phyloP scores from a whole-genome alignment of 2,329 filamentous ascomycete genomes.

The Coniochaeta sp. region DNA sequence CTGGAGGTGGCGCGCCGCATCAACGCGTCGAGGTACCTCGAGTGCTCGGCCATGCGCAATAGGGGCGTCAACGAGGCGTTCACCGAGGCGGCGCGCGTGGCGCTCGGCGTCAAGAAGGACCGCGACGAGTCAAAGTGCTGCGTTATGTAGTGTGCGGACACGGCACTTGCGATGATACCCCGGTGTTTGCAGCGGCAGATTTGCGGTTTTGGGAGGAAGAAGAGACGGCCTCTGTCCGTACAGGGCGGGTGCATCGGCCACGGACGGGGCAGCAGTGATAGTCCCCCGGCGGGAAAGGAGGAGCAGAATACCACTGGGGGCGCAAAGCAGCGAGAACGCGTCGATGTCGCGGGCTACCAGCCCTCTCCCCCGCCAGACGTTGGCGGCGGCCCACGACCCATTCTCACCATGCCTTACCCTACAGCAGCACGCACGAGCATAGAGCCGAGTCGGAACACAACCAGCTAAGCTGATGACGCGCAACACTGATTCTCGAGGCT shows the following conservation, averaged over 20 bases:
- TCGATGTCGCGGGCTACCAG: neutral
- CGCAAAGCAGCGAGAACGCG: neutral
- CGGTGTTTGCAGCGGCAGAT: neutral
- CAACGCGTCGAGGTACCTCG: constrained; percentile 87
- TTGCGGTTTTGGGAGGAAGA: neutral
- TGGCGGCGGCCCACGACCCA: neutral
- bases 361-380: neutral
- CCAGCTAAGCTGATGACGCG: neutral
- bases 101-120: constrained; percentile 64
- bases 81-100: constrained; percentile 92
- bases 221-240: neutral
- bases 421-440: neutral
- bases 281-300: neutral
- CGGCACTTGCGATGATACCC: constrained; percentile 1
- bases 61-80: constrained; percentile 97
- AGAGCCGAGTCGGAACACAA: neutral
- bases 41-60: constrained; percentile 98
- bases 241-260: neutral
- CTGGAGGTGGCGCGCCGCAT: constrained; percentile 87
- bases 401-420: neutral
- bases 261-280: neutral
- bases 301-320: neutral
- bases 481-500: neutral
- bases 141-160: constrained; percentile 43
- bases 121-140: constrained; percentile 54